Percentiles rank a stretch among this genome's conserved stretches.
phyloP scores from a whole-genome alignment of 176 grass and related monocot species.

The bread wheat (Triticum aestivum) region IWGSC_CS_RefSeq_v2.1 NC_057808.1:533471665-533472164 shows the following conservation, averaged over 20 bases:
- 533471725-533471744: conserved; percentile 22
- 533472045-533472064: neutral
- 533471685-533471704: neutral
- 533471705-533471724: neutral
- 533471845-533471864: neutral
- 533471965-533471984: neutral
- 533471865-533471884: neutral
- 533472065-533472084: neutral
- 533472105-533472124: neutral
- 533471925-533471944: neutral
- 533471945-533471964: conserved; percentile 14
- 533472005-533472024: neutral
- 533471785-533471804: neutral
- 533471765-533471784: neutral
- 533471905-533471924: neutral
- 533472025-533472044: neutral
- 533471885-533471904: neutral
- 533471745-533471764: neutral
- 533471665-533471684: conserved; percentile 4
- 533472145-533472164: neutral
- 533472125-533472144: neutral
- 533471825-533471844: neutral
- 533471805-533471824: neutral
- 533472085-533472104: neutral
- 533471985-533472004: neutral